These are phyloP conservation scores for Rosellinia necatrix DNA, from an alignment of 2,329 filamentous ascomycete species.

Conservation along the genomic window DNA sequence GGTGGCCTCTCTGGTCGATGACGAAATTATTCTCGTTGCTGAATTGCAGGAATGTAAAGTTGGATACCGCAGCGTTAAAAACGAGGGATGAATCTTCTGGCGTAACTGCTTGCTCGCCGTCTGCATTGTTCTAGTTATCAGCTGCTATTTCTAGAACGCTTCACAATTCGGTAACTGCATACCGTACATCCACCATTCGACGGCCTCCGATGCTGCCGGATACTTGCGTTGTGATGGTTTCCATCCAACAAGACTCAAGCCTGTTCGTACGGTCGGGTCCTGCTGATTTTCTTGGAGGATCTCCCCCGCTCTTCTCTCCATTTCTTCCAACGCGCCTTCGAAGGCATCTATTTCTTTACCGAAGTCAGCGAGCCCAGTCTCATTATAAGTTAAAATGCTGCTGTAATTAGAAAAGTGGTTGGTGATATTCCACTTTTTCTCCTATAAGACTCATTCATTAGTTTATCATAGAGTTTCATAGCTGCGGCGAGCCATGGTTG, in stretches of 20 bases:
- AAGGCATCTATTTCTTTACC: background rate
- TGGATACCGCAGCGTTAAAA: constrained; percentile 3
- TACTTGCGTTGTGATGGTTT: background rate
- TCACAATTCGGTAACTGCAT: background rate
- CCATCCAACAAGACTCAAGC: constrained; percentile 2
- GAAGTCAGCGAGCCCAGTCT: background rate
- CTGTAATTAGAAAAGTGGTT: background rate
- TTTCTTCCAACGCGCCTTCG: background rate
- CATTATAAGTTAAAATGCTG: constrained; percentile 4
- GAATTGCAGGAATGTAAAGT: constrained; percentile 3
- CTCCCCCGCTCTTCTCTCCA: background rate
- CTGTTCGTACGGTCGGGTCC: background rate
- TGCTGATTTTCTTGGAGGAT: background rate
- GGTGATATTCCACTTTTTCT: constrained; percentile 1
- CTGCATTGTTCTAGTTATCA: background rate
- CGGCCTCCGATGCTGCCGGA: background rate
- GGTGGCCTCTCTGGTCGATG: background rate
- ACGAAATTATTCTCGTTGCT: constrained; percentile 3
- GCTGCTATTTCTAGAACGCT: background rate
- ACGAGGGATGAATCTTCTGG: constrained; percentile 3
- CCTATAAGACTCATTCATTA: background rate
- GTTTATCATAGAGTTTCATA: background rate
- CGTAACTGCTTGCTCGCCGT: background rate
- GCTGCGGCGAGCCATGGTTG: background rate
- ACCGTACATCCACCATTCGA: constrained; percentile 8